Evolutionary conservation across 805 yeast species (phyloP).

Genomic region (Teunomyces pallodes): DNA sequence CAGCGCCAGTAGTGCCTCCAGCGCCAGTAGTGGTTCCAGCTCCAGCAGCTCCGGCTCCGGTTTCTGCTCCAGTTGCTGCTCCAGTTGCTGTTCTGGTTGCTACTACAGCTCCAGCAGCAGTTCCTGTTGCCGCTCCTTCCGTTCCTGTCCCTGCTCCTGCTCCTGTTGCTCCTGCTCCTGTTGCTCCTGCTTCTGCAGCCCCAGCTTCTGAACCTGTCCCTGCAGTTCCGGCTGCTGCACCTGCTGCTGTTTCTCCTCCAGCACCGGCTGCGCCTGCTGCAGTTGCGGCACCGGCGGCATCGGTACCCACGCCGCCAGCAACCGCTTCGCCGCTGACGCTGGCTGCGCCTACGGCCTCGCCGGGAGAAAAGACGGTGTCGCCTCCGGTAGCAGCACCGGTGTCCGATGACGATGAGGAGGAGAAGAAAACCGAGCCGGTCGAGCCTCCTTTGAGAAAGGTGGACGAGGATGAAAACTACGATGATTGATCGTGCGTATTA

Average conservation of each 20-base stretch:
- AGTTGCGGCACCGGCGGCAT: slow-evolving; percentile 1
- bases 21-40: slow-evolving; percentile 8
- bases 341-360: background rate
- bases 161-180: slow-evolving; percentile 7
- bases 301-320: slow-evolving; percentile 7
- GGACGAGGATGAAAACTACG: slow-evolving; percentile 47
- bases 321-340: slow-evolving; percentile 5
- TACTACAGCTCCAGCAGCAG: background rate
- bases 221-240: slow-evolving; percentile 5
- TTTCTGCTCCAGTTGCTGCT: slow-evolving; percentile 5
- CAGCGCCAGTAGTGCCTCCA: slow-evolving; percentile 4
- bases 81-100: background rate
- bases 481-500: slow-evolving; percentile 30
- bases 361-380: background rate
- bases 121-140: slow-evolving; percentile 1
- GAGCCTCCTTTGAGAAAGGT: slow-evolving; percentile 47
- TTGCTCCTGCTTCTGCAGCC: background rate
- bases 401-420: slow-evolving; percentile 29
- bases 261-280: slow-evolving; percentile 5
- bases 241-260: slow-evolving; percentile 6
- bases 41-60: slow-evolving; percentile 4
- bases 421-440: slow-evolving; percentile 24
- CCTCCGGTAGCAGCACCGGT: slow-evolving; percentile 6
- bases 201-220: slow-evolving; percentile 1
- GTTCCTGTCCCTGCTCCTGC: slow-evolving; percentile 6